Evolutionary conservation across 2,329 filamentous ascomycete species (phyloP), one percentile per base, ranked within the genome.

Genomic region (Elsinoe batatas): DNA sequence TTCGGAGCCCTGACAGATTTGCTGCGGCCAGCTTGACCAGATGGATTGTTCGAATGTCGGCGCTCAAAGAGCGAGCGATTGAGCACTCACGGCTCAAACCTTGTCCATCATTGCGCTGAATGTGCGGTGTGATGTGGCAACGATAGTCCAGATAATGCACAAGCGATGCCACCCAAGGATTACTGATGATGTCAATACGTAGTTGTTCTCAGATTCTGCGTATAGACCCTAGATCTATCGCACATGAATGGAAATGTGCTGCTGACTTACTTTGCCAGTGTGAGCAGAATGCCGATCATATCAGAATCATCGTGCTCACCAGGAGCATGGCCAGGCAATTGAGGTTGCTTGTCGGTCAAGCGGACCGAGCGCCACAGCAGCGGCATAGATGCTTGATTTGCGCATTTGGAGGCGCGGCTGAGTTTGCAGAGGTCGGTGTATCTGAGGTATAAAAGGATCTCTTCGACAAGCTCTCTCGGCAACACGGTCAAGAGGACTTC

Each of bases 291-390:
- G n/a, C 22, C 44, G 8, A 49, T 49, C 44, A 49, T 49, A 12
- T 49, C 44, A 49, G 8, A 49, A 12, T 49, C 44, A 26, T 49
- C 44, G 13, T 49, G 44, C 44, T 49, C 44, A 3, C 44, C 44
- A 6, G 44, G 44, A 17, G 44, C 44, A 35, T 49, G 44, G 26
- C 44, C 44, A 3, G 30, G 44, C n/a, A 26, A 33, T 35, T 22
- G 3, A 12, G 40, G 40, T 44, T 49, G 44, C 20, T 49, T 49
- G 20, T 49, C 44, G 1, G 44, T 15, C 11, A 49, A 26, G 26
- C 2, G 3, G 44, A 49, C 33, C 26, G 26, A 49, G 4, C 44
- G 26, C 44, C 44, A 49, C 5, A 49, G 26, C 44, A 35, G n/a
- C 11, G 44, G 44, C 44, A 49, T 49, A 5, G 44, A 33, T 7